A percentile compares a stretch with the other conserved stretches of the same genome.
Conservation (phyloP, 169 alveolate species). For the Besnoitia besnoiti region DNA sequence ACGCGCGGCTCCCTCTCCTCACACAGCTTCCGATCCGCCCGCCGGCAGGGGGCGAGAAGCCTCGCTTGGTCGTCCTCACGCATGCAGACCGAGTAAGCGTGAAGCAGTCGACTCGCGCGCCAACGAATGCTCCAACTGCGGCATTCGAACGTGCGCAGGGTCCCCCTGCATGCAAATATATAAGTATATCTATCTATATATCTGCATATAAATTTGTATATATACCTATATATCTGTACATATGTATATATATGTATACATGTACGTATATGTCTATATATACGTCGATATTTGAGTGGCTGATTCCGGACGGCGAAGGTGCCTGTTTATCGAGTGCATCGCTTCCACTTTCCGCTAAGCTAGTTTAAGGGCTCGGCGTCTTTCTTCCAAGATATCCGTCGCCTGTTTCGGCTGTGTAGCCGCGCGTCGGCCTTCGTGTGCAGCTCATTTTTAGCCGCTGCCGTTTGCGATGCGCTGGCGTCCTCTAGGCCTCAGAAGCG, state of each 20-base stretch:
- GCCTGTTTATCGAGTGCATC: no score
- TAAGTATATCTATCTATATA: neutral
- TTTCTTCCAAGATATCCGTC: neutral
- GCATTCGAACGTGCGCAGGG: no score
- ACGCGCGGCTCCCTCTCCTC: slow-evolving; percentile 58
- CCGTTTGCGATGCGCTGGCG: no score
- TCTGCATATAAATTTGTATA: neutral
- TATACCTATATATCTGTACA: neutral
- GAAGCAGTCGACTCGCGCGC: neutral
- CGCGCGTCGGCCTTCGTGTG: neutral
- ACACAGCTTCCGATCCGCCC: slow-evolving; percentile 51
- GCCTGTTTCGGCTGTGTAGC: neutral
- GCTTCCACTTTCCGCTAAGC: no score
- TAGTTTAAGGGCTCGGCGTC: no score
- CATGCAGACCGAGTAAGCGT: slow-evolving; percentile 53
- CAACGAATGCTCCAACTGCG: no score
- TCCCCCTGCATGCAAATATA: neutral
- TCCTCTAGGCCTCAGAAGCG: slow-evolving; percentile 3
- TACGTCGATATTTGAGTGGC: no score
- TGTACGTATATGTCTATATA: neutral
- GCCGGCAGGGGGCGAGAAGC: slow-evolving; percentile 36
- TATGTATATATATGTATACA: neutral
- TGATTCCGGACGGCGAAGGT: no score
- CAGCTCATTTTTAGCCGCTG: no score
- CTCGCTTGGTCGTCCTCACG: slow-evolving; percentile 48